These are phyloP conservation scores for Raffaelea deltoideospora DNA, from an alignment of 2,329 filamentous ascomycete genomes.

Conservation along the genomic window DNA sequence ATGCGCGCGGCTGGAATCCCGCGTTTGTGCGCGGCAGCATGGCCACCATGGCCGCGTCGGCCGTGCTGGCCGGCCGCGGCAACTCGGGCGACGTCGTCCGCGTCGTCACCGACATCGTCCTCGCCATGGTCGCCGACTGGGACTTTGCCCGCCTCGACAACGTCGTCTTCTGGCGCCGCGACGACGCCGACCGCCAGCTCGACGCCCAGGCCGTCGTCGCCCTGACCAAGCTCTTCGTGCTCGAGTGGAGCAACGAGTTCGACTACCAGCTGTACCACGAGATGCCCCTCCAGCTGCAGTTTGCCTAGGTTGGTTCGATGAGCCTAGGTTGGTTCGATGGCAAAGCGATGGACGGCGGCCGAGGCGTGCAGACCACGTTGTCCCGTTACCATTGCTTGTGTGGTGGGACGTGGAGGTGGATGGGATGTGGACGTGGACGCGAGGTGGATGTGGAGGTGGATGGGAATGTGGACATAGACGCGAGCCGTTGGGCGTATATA, in stretches of 20 bases:
- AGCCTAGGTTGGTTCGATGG: too few species aligned
- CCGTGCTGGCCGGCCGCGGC: not conserved
- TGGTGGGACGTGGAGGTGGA: too few species aligned
- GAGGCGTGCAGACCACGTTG: too few species aligned
- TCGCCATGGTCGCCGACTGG: not conserved
- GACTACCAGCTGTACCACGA: not conserved
- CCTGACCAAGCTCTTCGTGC: not conserved
- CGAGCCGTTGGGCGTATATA: too few species aligned
- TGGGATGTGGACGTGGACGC: too few species aligned
- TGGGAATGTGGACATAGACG: too few species aligned
- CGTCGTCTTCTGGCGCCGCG: not conserved
- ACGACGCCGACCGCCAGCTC: not conserved
- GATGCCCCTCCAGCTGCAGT: not conserved
- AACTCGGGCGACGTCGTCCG: not conserved
- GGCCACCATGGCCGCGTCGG: not conserved
- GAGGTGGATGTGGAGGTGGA: too few species aligned
- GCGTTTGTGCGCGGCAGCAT: not conserved
- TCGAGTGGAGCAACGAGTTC: not conserved
- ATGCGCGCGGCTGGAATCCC: not conserved
- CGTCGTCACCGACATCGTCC: not conserved
- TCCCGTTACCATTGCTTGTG: too few species aligned
- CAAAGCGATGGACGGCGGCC: too few species aligned
- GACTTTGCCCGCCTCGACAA: not conserved
- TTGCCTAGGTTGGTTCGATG: not conserved
- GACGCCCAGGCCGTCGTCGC: not conserved